Evolutionary conservation across 2,329 filamentous ascomycete genomes (phyloP).

Genomic region (Thielaviopsis ethacetica): DNA sequence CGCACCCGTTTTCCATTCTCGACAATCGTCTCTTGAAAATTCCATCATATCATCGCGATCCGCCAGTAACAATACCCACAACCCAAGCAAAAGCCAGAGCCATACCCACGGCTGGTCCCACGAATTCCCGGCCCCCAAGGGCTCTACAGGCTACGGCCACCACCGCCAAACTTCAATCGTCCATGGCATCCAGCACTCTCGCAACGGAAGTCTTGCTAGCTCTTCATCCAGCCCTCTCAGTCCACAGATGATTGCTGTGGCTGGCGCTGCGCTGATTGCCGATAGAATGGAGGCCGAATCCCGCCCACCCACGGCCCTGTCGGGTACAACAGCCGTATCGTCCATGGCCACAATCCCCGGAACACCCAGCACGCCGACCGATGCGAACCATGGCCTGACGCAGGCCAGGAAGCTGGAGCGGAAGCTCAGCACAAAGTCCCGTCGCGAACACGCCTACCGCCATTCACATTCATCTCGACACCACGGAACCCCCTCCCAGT

Average conservation of each 20-base stretch:
- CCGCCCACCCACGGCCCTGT: conserved; percentile 21
- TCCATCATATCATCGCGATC: conserved; percentile 19
- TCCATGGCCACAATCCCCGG: conserved; percentile 20
- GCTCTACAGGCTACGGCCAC: conserved; percentile 55
- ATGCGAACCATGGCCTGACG: conserved; percentile 27
- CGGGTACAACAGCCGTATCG: conserved; percentile 27
- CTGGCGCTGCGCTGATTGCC: conserved; percentile 36
- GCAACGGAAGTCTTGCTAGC: conserved; percentile 76
- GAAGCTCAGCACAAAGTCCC: conserved; percentile 45
- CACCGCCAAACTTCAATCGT: conserved; percentile 95
- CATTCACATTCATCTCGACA: conserved; percentile 61
- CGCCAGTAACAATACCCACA: not conserved
- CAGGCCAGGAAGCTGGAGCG: conserved; percentile 38
- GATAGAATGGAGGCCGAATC: conserved; percentile 36
- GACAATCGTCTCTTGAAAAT: conserved; percentile 43
- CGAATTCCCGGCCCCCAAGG: conserved; percentile 25
- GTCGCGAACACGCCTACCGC: conserved; percentile 57
- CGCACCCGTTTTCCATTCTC: conserved; percentile 31
- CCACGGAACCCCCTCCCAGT: conserved; percentile 34
- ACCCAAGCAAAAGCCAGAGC: conserved; percentile 6
- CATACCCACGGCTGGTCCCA: conserved; percentile 24
- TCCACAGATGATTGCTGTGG: conserved; percentile 66
- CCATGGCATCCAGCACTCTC: conserved; percentile 81
- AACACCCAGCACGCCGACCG: conserved; percentile 27
- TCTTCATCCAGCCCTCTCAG: conserved; percentile 72